Conservation (phyloP, 176 grass and related monocot genomes). For the Ensete ventricosum region DNA sequence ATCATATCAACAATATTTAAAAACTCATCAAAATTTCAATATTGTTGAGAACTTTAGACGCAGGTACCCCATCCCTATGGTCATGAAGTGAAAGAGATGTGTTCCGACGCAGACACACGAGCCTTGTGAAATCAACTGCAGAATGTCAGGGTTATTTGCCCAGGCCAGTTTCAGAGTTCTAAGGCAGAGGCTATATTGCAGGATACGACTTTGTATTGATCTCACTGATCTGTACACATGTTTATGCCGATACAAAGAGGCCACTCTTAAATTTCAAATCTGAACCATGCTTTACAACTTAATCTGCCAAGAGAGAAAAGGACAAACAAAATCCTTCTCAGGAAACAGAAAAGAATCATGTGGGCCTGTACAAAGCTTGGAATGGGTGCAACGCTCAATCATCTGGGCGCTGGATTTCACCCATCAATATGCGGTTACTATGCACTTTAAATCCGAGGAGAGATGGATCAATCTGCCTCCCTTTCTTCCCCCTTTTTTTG, state of each 20-base stretch:
- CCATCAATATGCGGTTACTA: conserved; percentile 98
- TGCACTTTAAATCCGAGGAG: conserved; percentile 96
- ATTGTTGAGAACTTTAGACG: too few relatives aligned
- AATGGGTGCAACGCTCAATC: conserved; percentile 26
- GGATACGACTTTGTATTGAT: background rate
- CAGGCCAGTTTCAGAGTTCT: too few relatives aligned
- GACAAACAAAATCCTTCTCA: background rate
- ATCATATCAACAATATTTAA: too few relatives aligned
- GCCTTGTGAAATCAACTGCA: too few relatives aligned
- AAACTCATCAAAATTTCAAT: too few relatives aligned
- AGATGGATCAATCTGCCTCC: conserved; percentile 91
- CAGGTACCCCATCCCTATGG: too few relatives aligned
- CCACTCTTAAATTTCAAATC: background rate
- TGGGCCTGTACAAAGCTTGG: background rate
- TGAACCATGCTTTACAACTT: background rate
- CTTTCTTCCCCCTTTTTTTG: conserved; percentile 94
- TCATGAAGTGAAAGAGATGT: too few relatives aligned
- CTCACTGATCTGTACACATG: background rate
- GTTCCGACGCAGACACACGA: too few relatives aligned
- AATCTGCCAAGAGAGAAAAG: background rate
- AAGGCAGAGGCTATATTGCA: background rate
- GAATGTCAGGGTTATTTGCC: too few relatives aligned
- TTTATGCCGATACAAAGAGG: background rate
- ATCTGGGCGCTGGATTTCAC: conserved; percentile 82
- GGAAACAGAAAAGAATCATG: background rate